A percentile compares a stretch with the other conserved stretches of the same genome.
These are phyloP conservation scores for Oryza punctata DNA, from an alignment of 176 grass and related monocot genomes.

Conservation along the genomic window DNA sequence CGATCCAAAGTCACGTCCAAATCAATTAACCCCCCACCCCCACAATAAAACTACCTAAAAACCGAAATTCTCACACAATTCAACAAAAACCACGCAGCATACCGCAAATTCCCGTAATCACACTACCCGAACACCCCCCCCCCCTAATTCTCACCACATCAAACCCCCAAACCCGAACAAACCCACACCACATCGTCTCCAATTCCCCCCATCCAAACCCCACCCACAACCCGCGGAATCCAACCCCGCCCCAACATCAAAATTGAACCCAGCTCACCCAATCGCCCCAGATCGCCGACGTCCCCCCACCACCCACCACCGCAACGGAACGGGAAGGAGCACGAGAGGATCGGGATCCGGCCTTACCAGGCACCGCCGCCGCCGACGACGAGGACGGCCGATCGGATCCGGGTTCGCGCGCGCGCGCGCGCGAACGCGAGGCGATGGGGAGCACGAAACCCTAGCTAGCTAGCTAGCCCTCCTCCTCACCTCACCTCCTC, in stretches of 20 bases:
- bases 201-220: not conserved
- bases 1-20: not conserved
- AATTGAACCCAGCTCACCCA: not conserved
- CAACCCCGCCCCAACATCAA: not conserved
- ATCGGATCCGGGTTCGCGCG: not conserved
- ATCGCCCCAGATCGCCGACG: not conserved
- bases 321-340: not conserved
- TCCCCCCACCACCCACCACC: not conserved
- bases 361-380: slow-evolving; percentile 34
- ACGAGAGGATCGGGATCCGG: not conserved
- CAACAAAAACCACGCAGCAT: not conserved
- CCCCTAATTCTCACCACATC: not conserved
- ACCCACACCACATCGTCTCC: not conserved
- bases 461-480: slow-evolving; percentile 6
- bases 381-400: not conserved
- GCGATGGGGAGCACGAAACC: slow-evolving; percentile 43
- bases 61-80: slow-evolving; percentile 3
- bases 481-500: not conserved
- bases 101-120: not conserved
- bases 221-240: not conserved
- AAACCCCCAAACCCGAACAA: not conserved
- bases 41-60: not conserved
- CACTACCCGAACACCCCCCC: not conserved
- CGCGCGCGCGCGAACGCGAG: slow-evolving; percentile 27
- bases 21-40: not conserved